Conservation (phyloP, 2,329 filamentous ascomycete species). For the Penicillium griseofulvum region DNA sequence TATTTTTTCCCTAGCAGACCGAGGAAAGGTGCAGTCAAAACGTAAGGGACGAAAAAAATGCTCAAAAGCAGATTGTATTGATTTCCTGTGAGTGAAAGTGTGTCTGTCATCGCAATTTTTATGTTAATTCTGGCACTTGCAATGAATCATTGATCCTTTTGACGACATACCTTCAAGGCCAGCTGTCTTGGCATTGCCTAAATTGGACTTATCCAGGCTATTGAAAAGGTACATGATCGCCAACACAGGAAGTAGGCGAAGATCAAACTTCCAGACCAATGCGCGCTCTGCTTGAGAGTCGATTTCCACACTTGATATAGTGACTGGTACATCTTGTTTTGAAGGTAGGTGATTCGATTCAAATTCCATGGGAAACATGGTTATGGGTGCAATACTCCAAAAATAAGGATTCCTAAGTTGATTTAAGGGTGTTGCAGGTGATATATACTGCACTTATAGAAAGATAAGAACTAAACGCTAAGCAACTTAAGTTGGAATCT, state of each 20-base stretch:
- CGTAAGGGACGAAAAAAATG: conserved; percentile 30
- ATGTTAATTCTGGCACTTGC: background rate
- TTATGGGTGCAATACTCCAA: background rate
- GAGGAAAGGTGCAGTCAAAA: conserved; percentile 27
- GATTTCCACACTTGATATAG: conserved; percentile 27
- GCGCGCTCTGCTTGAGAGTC: conserved; percentile 40
- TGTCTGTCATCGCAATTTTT: conserved; percentile 11
- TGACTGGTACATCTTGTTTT: conserved; percentile 15
- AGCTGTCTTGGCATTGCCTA: conserved; percentile 31
- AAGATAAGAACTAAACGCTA: too few relatives aligned
- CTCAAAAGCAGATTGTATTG: conserved; percentile 30
- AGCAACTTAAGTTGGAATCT: too few relatives aligned
- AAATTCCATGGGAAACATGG: background rate
- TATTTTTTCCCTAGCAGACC: conserved; percentile 29
- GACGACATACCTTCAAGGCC: conserved; percentile 18
- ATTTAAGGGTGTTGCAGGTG: background rate
- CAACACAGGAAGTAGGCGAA: conserved; percentile 50
- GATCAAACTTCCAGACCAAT: conserved; percentile 52
- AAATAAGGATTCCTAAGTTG: background rate
- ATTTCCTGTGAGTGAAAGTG: conserved; percentile 22
- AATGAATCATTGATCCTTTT: background rate
- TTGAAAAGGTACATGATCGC: conserved; percentile 57
- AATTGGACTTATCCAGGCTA: conserved; percentile 45
- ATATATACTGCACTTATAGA: background rate
- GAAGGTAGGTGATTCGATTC: background rate